These are phyloP conservation scores for Dissophora ornata DNA, from an alignment of 192 early-diverging fungal species.

Conservation along the genomic window DNA sequence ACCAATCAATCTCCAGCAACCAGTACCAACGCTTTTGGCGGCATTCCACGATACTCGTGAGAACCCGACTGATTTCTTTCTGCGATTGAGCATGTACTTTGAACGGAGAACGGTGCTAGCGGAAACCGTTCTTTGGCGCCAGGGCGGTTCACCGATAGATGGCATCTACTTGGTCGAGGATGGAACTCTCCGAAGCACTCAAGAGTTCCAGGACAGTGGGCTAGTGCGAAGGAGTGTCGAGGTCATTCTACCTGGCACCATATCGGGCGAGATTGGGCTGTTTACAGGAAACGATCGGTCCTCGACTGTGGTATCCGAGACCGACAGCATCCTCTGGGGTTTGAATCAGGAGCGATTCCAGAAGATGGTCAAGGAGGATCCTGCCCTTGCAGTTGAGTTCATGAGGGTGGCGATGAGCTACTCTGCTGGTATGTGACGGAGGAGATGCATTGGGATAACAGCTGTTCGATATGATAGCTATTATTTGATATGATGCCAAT, in stretches of 20 bases:
- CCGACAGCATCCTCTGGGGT: constrained; percentile 79
- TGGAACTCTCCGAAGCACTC: constrained; percentile 63
- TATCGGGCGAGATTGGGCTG: constrained; percentile 89
- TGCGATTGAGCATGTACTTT: constrained; percentile 74
- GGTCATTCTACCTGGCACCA: constrained; percentile 91
- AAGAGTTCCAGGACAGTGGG: constrained; percentile 52
- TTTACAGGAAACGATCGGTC: constrained; percentile 68
- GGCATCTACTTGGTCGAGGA: constrained; percentile 83
- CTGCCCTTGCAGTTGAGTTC: constrained; percentile 79
- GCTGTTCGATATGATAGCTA: too few species aligned
- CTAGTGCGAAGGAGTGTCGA: constrained; percentile 62
- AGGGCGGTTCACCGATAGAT: constrained; percentile 64
- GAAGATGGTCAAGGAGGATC: constrained; percentile 73
- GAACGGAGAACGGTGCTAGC: constrained; percentile 62
- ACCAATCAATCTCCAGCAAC: constrained; percentile 60
- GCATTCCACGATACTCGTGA: constrained; percentile 73
- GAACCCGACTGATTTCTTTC: constrained; percentile 64
- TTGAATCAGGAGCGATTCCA: constrained; percentile 75
- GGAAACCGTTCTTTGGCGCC: constrained; percentile 74
- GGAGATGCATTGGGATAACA: too few species aligned
- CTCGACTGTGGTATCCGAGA: constrained; percentile 71
- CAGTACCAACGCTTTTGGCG: constrained; percentile 66
- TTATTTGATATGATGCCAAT: too few species aligned
- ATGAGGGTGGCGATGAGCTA: constrained; percentile 80
- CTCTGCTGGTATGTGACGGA: constrained; percentile 68